phyloP scores from a whole-genome alignment of 179 eudicot species.

The Beta macrorhiza region DNA sequence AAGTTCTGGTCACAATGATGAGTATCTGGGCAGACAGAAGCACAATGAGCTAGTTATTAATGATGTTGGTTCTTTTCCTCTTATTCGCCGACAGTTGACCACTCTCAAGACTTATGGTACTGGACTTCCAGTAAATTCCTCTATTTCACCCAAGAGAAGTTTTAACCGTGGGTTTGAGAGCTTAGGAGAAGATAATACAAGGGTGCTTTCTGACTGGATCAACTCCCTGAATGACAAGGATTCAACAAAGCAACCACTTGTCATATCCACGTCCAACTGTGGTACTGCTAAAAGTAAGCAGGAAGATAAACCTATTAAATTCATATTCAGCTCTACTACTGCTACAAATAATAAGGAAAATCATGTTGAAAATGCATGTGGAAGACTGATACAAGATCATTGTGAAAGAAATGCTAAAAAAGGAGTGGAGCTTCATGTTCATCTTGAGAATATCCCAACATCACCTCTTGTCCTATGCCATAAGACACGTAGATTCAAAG shows the following conservation, averaged over 20 bases:
- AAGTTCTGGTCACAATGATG: constrained; percentile 23
- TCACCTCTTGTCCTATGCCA: constrained; percentile 37
- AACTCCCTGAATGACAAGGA: constrained; percentile 18
- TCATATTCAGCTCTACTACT: constrained; percentile 20
- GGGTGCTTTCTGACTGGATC: constrained; percentile 21
- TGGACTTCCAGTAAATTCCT: constrained; percentile 27
- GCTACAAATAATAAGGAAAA: constrained; percentile 25
- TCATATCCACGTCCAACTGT: constrained; percentile 19
- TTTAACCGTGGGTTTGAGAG: constrained; percentile 20
- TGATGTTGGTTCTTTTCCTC: constrained; percentile 35
- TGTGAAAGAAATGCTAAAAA: constrained; percentile 29
- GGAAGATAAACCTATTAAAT: constrained; percentile 24
- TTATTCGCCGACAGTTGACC: constrained; percentile 37
- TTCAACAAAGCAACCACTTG: constrained; percentile 5
- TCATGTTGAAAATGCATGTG: constrained; percentile 18
- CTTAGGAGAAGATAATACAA: constrained; percentile 20
- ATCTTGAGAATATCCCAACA: constrained; percentile 29
- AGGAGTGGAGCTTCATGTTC: constrained; percentile 30
- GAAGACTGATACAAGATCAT: constrained; percentile 18
- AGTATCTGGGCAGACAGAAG: constrained; percentile 28
- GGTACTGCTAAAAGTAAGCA: constrained; percentile 21
- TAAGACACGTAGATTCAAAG: constrained; percentile 33
- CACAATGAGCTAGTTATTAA: constrained; percentile 16
- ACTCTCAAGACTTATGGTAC: constrained; percentile 58
- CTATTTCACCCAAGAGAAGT: constrained; percentile 25